Percentiles rank a stretch among this genome's conserved stretches.
Conservation (phyloP, 1,284 basidiomycete genomes). For the Tilletia indica region DNA sequence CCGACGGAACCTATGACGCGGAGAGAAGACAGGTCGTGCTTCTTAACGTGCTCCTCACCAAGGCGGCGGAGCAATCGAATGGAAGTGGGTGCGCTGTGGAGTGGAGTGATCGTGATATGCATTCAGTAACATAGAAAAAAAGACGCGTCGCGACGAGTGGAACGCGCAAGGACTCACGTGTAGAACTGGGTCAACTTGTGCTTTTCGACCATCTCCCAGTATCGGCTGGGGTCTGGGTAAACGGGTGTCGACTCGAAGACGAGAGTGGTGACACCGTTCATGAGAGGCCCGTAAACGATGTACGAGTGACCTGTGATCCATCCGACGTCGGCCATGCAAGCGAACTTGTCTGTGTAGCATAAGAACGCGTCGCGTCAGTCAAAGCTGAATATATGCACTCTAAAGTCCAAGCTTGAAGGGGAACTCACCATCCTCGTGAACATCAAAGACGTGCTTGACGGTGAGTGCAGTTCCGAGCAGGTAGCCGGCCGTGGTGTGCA, state of each 20-base stretch:
- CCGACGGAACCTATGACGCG: constrained; percentile 90
- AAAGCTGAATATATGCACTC: not conserved
- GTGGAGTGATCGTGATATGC: not conserved
- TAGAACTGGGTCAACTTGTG: constrained; percentile 75
- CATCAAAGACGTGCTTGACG: constrained; percentile 95
- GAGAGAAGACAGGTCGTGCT: constrained; percentile 77
- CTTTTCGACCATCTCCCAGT: constrained; percentile 93
- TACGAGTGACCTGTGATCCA: constrained; percentile 99
- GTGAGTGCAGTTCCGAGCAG: constrained; percentile 83
- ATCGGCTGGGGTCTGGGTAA: constrained; percentile 90
- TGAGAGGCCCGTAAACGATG: constrained; percentile 93
- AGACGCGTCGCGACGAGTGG: not conserved
- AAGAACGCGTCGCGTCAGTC: constrained; percentile 28
- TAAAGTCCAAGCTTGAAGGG: not conserved
- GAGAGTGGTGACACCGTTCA: constrained; percentile 84
- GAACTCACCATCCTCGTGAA: constrained; percentile 67
- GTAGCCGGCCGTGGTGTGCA: constrained; percentile 92
- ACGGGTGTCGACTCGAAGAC: constrained; percentile 97
- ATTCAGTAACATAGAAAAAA: too few species aligned
- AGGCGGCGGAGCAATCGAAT: constrained; percentile 87
- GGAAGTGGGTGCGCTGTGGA: constrained; percentile 45
- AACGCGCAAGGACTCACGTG: constrained; percentile 28
- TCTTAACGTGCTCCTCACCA: constrained; percentile 81
- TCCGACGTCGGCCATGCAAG: constrained; percentile 97
- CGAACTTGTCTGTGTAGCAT: constrained; percentile 63